phyloP scores from a whole-genome alignment of 352 stramenopile species.

The Pythium pyrilobum region DNA sequence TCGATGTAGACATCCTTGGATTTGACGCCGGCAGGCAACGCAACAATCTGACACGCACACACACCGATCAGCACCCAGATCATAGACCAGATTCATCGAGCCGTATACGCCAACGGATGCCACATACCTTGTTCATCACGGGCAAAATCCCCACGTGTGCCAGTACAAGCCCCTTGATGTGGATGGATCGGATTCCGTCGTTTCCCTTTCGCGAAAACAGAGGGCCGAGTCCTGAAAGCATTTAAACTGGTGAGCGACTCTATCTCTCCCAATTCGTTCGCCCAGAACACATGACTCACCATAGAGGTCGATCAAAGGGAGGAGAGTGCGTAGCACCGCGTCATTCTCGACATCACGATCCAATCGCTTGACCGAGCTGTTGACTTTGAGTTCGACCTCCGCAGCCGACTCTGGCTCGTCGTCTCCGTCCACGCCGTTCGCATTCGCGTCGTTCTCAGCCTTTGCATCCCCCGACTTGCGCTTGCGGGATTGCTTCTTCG shows the following conservation, averaged over 20 bases:
- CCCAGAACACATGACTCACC: not conserved
- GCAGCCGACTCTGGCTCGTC: conserved; percentile 8
- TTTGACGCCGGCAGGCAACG: conserved; percentile 25
- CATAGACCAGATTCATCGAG: not conserved
- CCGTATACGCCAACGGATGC: too few relatives aligned
- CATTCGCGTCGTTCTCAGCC: not conserved
- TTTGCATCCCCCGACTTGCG: not conserved
- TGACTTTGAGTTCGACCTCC: conserved; percentile 14
- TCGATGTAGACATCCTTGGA: conserved; percentile 44
- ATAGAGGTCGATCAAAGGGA: conserved; percentile 8
- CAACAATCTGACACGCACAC: conserved; percentile 10
- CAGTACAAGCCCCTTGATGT: conserved; percentile 46
- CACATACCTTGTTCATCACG: conserved; percentile 47
- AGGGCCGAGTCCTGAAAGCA: conserved; percentile 26
- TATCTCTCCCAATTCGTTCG: not conserved
- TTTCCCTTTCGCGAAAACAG: conserved; percentile 56
- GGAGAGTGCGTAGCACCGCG: conserved; percentile 7
- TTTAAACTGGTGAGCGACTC: not conserved
- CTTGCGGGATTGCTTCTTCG: conserved; percentile 15
- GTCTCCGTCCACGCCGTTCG: not conserved
- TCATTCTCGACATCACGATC: conserved; percentile 17
- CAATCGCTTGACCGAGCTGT: conserved; percentile 3
- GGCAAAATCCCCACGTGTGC: conserved; percentile 39
- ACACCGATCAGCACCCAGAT: not conserved
- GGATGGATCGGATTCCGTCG: conserved; percentile 29